These are phyloP conservation scores for Lophiostoma macrostomum DNA, from an alignment of 495 filamentous ascomycete species.

Conservation along the genomic window DNA sequence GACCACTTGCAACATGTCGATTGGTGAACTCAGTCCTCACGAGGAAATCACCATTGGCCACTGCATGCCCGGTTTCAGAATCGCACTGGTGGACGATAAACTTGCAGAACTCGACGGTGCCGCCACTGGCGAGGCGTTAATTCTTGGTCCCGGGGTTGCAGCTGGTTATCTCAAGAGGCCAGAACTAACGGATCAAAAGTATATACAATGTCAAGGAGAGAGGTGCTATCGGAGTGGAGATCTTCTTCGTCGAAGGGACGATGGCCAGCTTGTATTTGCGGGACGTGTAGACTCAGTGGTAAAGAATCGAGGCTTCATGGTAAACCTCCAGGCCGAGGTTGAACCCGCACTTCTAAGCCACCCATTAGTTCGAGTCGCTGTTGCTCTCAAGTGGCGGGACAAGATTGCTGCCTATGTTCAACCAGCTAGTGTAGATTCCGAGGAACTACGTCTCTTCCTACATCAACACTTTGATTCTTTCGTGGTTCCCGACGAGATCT, in stretches of 20 bases:
- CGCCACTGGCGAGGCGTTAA: constrained; percentile 16
- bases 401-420: constrained; percentile 3
- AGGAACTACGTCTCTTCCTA: not conserved
- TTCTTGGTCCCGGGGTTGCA: constrained; percentile 7
- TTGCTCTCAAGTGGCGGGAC: constrained; percentile 6
- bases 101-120: not conserved
- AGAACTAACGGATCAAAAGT: constrained; percentile 42
- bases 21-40: not conserved
- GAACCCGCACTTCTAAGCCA: constrained; percentile 4
- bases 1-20: constrained; percentile 20
- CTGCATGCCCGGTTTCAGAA: constrained; percentile 7
- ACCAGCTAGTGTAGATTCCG: not conserved
- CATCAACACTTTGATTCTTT: constrained; percentile 3
- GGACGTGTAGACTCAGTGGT: constrained; percentile 29
- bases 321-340: constrained; percentile 16
- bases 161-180: constrained; percentile 19
- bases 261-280: constrained; percentile 20
- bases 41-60: not conserved
- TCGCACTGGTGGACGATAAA: constrained; percentile 2
- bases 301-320: constrained; percentile 22
- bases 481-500: constrained; percentile 8
- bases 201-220: constrained; percentile 40
- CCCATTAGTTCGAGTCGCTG: not conserved
- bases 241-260: constrained; percentile 11
- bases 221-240: constrained; percentile 27